Evolutionary conservation across 306 rosid genomes (phyloP).

Genomic region (Castanospermum australe): DNA sequence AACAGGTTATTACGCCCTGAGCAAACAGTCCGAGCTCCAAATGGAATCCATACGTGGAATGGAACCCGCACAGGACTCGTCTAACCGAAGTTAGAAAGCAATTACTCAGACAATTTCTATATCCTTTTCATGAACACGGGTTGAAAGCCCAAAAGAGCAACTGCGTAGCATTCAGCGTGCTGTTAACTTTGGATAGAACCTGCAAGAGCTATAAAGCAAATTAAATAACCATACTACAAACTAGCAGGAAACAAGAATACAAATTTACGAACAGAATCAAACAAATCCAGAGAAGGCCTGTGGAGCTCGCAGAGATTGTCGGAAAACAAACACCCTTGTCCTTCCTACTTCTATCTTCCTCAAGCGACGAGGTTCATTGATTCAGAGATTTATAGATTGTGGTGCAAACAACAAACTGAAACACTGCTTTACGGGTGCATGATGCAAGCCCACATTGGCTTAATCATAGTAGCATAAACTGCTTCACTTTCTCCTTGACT

Average conservation of each 20-base stretch:
- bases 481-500: conserved; percentile 42
- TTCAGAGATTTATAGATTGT: neutral
- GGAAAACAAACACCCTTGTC: neutral
- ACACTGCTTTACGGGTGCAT: neutral
- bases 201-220: neutral
- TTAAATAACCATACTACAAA: neutral
- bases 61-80: neutral
- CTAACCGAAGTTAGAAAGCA: neutral
- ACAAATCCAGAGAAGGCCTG: neutral
- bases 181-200: neutral
- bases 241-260: neutral
- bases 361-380: neutral
- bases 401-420: neutral
- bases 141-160: neutral
- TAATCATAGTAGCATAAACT: neutral
- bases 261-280: neutral
- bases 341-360: neutral
- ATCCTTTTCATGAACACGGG: neutral
- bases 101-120: neutral
- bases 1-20: neutral
- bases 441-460: neutral
- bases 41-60: neutral
- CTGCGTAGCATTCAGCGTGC: neutral
- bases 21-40: neutral
- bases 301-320: too few relatives aligned